Base-by-base conservation (phyloP, 1,284 basidiomycete genomes). In the Malassezia globosa region DNA sequence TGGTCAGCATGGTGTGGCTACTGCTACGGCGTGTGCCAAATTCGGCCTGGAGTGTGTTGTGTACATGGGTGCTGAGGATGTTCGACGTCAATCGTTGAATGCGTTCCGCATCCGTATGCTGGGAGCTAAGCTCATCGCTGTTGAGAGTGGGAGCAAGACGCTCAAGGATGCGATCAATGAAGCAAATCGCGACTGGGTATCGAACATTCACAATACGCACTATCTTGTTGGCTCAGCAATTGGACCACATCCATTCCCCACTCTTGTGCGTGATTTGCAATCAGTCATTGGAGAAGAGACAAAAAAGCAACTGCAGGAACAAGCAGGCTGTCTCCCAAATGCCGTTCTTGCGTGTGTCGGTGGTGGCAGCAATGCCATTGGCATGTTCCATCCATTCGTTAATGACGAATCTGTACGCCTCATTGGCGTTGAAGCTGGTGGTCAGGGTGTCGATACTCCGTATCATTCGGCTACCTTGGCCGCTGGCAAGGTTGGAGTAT, bases 61-160 rank as follows among this genome's bases (percentile, higher is more conserved):
- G 60, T 97, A 90, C 76, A 97, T 99, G 92, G 94, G 94, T 46
- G 81, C 87, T n/a, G 92, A 96, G 74, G 94, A 97, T 73, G 90
- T 95, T 19, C 80, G 88, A 31, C 79, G 94, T 35, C 94, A 97
- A 74, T 84, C 86, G 13, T 75, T 97, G 62, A 97, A 97, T 74
- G 94, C 96, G 24, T 96, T 96, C 81, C 80, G 92, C 46, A 99
- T 97, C 72, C 82, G 84, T 71, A 95, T 96, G 89, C 79, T 97
- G 25, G 94, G 94, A 48, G 94, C 80, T 46, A 88, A 84, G 75
- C 42, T 66, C 16, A 58, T 97, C 42, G 85, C 92, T 11, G 92
- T 96, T n/a, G 77, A 84, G 51, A 90, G 89, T 8, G 94, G 94
- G 19, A 86, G 88, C 39, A 81, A 84, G 71, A 99, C 92, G 8